These are phyloP conservation scores for Spathaspora gorwiae DNA, from an alignment of 805 yeast species.

Conservation along the genomic window DNA sequence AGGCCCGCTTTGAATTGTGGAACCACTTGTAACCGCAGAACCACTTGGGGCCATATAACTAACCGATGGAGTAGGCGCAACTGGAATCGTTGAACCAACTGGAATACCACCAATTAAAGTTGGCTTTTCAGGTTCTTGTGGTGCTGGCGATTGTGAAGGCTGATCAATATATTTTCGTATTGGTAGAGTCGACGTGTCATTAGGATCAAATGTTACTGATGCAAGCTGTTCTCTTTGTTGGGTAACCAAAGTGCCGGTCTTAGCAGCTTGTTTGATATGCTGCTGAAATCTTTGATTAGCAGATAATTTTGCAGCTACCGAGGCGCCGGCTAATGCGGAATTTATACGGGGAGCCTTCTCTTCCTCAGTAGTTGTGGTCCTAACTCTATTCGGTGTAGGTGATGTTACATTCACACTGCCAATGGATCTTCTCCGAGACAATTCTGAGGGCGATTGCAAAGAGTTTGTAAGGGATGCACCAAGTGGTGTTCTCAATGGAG, in stretches of 20 bases:
- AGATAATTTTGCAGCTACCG: slow-evolving; percentile 16
- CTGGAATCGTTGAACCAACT: background rate
- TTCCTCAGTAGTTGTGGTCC: background rate
- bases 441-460: background rate
- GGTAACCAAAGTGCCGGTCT: slow-evolving; percentile 32
- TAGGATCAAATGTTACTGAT: slow-evolving; percentile 39
- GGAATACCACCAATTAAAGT: slow-evolving; percentile 2
- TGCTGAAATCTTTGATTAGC: slow-evolving; percentile 38
- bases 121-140: background rate
- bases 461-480: background rate
- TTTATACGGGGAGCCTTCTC: background rate
- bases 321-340: slow-evolving; percentile 9
- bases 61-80: too few species aligned
- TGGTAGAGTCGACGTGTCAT: slow-evolving; percentile 21
- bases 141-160: slow-evolving; percentile 4
- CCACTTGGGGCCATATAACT: too few species aligned
- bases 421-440: background rate
- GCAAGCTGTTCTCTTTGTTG: slow-evolving; percentile 33
- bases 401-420: slow-evolving; percentile 6
- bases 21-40: too few species aligned
- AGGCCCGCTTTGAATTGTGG: too few species aligned
- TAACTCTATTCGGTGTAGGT: slow-evolving; percentile 6
- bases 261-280: slow-evolving; percentile 35
- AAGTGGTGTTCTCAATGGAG: background rate
- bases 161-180: slow-evolving; percentile 13